These are phyloP conservation scores for Pichia exigua DNA, from an alignment of 805 yeast genomes.

Conservation along the genomic window DNA sequence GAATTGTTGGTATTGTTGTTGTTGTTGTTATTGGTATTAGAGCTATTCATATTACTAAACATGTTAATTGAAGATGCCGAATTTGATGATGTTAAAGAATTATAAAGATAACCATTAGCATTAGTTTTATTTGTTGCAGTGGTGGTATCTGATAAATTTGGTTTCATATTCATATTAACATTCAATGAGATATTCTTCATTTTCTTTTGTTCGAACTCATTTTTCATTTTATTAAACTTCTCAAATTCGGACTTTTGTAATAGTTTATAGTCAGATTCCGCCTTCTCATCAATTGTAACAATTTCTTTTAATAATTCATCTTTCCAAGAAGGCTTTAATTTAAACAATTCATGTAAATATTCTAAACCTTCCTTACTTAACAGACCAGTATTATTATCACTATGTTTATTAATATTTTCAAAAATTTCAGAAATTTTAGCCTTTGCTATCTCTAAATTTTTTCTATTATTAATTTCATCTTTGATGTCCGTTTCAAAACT, in stretches of 20 bases:
- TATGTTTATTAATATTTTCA: slow-evolving; percentile 15
- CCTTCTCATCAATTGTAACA: slow-evolving; percentile 24
- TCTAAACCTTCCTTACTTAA: slow-evolving; percentile 22
- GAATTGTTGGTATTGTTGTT: background rate
- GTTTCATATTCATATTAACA: slow-evolving; percentile 25
- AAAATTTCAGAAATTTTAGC: slow-evolving; percentile 20
- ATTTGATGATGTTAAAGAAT: slow-evolving; percentile 4
- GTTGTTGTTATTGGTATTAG: slow-evolving; percentile 5
- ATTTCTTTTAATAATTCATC: slow-evolving; percentile 24
- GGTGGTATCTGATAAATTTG: background rate
- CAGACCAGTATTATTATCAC: slow-evolving; percentile 25
- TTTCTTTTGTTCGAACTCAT: slow-evolving; percentile 15
- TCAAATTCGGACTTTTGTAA: slow-evolving; percentile 31
- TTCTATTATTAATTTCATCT: slow-evolving; percentile 21
- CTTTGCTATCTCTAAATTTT: slow-evolving; percentile 20
- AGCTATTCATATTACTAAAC: slow-evolving; percentile 7
- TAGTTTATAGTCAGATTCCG: slow-evolving; percentile 34
- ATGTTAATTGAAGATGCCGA: background rate
- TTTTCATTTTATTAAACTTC: slow-evolving; percentile 22
- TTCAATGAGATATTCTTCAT: slow-evolving; percentile 4
- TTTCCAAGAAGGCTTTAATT: slow-evolving; percentile 27
- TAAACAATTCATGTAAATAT: slow-evolving; percentile 16
- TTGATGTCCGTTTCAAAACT: slow-evolving; percentile 28
- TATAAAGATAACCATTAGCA: slow-evolving; percentile 6
- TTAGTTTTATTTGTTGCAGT: slow-evolving; percentile 15